Percentiles rank a stretch among this genome's conserved stretches.
Conservation (phyloP, 306 rosid species). For the Benincasa hispida region DNA sequence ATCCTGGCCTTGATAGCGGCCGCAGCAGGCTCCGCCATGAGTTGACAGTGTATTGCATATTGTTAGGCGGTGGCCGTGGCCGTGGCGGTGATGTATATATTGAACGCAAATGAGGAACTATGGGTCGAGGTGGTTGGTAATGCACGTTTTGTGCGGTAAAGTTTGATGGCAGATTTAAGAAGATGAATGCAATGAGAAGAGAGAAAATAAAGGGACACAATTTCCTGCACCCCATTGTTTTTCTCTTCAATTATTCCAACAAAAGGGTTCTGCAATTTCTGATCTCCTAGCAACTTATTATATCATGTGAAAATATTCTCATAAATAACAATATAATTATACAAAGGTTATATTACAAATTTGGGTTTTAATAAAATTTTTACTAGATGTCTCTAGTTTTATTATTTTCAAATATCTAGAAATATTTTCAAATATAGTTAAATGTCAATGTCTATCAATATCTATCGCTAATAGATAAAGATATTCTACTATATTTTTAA, state of each 20-base stretch:
- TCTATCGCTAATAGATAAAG: too few species aligned
- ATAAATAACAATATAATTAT: too few species aligned
- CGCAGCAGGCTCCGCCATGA: neutral
- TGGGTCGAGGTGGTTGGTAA: neutral
- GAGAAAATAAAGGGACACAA: neutral
- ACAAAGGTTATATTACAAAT: too few species aligned
- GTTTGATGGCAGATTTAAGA: neutral
- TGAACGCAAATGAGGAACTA: neutral
- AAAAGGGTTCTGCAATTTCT: too few species aligned
- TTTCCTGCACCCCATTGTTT: neutral
- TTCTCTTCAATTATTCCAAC: neutral
- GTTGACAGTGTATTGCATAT: neutral
- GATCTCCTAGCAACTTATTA: neutral
- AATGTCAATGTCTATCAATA: too few species aligned
- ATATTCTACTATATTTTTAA: too few species aligned
- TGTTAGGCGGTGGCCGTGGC: neutral
- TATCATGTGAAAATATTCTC: neutral
- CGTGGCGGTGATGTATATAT: neutral
- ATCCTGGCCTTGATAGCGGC: neutral
- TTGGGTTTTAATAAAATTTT: too few species aligned
- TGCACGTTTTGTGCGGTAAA: neutral
- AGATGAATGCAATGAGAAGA: neutral
- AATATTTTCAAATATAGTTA: too few species aligned
- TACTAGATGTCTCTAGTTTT: too few species aligned
- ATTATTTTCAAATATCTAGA: too few species aligned